Conservation (phyloP, 352 stramenopile species). For the Globisporangium emineosum region DNA sequence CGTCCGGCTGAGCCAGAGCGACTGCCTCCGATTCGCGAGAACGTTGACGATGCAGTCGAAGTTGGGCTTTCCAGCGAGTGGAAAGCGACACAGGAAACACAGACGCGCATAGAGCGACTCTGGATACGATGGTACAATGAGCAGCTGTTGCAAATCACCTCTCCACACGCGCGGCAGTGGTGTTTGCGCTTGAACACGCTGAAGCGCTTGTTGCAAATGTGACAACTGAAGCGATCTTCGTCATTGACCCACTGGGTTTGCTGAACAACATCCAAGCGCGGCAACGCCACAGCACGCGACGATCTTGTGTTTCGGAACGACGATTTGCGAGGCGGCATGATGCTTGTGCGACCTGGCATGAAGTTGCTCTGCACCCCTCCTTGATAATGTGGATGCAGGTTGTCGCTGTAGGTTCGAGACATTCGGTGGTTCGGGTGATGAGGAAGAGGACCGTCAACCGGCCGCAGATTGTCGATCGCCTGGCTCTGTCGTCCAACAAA, state of each 20-base stretch:
- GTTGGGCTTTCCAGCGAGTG: slow-evolving; percentile 78
- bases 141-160: slow-evolving; percentile 86
- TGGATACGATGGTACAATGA: slow-evolving; percentile 83
- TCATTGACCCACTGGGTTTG: slow-evolving; percentile 85
- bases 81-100: slow-evolving; percentile 80
- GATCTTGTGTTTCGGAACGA: slow-evolving; percentile 76
- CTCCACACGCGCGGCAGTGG: slow-evolving; percentile 79
- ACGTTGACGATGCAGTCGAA: slow-evolving; percentile 47
- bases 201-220: slow-evolving; percentile 89
- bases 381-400: slow-evolving; percentile 31
- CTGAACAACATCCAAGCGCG: slow-evolving; percentile 72
- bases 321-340: slow-evolving; percentile 56
- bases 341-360: slow-evolving; percentile 22
- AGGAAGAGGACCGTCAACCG: slow-evolving; percentile 27
- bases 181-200: slow-evolving; percentile 89
- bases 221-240: slow-evolving; percentile 80
- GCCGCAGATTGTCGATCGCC: slow-evolving; percentile 47
- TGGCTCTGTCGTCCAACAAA: slow-evolving; percentile 29
- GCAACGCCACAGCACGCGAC: slow-evolving; percentile 68
- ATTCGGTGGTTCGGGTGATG: slow-evolving; percentile 35
- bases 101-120: slow-evolving; percentile 82
- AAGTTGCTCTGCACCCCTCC: slow-evolving; percentile 18
- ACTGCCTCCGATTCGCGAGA: slow-evolving; percentile 28
- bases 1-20: slow-evolving; percentile 28
- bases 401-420: slow-evolving; percentile 45